phyloP scores from a whole-genome alignment of 2,329 filamentous ascomycete species.

The Meredithiella fracta region DNA sequence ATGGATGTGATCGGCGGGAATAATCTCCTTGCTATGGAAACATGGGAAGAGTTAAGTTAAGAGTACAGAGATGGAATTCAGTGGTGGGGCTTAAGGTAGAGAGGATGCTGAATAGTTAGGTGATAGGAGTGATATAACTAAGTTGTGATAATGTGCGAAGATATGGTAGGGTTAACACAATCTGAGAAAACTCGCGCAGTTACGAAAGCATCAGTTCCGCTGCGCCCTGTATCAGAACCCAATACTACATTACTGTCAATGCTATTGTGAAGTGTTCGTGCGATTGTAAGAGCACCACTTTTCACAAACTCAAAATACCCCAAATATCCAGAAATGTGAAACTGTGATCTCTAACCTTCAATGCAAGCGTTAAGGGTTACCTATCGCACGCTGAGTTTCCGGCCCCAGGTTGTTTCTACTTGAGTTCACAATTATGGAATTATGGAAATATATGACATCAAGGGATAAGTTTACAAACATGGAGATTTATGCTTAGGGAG shows the following conservation, averaged over 20 bases:
- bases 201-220: neutral
- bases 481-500: too few relatives aligned
- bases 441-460: too few relatives aligned
- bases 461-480: too few relatives aligned
- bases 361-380: neutral
- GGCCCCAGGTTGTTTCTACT: neutral
- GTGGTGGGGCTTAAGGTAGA: neutral
- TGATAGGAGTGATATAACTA: too few relatives aligned
- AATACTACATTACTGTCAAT: neutral
- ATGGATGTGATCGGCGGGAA: neutral
- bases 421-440: neutral
- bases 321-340: neutral
- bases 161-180: neutral
- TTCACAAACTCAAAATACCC: neutral
- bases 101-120: neutral
- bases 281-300: neutral
- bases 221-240: neutral
- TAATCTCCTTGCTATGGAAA: neutral
- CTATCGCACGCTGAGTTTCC: neutral
- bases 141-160: too few relatives aligned
- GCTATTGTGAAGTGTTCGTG: neutral
- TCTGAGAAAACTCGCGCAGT: too few relatives aligned
- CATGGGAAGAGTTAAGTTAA: neutral
- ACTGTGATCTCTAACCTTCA: neutral
- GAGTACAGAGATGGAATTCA: too few relatives aligned